phyloP scores from a whole-genome alignment of 2,329 filamentous ascomycete species.

The Fusarium ambrosium region DNA sequence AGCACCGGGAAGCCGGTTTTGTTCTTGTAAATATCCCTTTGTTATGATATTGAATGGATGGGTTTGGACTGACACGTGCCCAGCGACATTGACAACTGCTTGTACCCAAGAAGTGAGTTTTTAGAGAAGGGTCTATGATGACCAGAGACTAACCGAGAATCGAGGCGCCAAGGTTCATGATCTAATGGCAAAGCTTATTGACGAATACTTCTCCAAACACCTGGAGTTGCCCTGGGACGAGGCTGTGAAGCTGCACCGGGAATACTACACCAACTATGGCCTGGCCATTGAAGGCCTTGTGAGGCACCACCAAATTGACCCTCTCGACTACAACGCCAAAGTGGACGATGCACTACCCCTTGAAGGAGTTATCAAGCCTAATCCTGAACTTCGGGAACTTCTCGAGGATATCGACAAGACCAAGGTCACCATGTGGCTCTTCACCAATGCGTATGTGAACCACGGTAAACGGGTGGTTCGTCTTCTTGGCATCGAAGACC shows the following conservation, averaged over 20 bases:
- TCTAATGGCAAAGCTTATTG: slow-evolving; percentile 88
- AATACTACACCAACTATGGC: slow-evolving; percentile 96
- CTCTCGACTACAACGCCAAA: slow-evolving; percentile 92
- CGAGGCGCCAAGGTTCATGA: slow-evolving; percentile 84
- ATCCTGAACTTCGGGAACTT: slow-evolving; percentile 79
- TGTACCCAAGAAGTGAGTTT: slow-evolving; percentile 85
- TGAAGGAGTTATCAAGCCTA: slow-evolving; percentile 84
- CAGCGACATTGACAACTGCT: slow-evolving; percentile 99
- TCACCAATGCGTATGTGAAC: slow-evolving; percentile 95
- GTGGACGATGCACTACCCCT: slow-evolving; percentile 96
- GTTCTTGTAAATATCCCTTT: slow-evolving; percentile 56
- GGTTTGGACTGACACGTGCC: slow-evolving; percentile 45
- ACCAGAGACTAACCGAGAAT: slow-evolving; percentile 16
- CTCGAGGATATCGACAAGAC: slow-evolving; percentile 85
- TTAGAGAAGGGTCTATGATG: slow-evolving; percentile 3
- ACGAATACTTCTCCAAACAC: slow-evolving; percentile 74
- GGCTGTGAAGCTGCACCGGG: slow-evolving; percentile 86
- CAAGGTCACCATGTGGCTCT: slow-evolving; percentile 91
- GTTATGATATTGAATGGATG: not conserved
- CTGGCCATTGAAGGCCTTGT: slow-evolving; percentile 97
- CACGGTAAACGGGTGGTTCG: slow-evolving; percentile 87
- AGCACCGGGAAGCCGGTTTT: slow-evolving; percentile 55
- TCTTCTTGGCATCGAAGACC: slow-evolving; percentile 84
- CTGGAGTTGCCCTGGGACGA: slow-evolving; percentile 81
- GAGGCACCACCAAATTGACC: slow-evolving; percentile 93